Base-by-base conservation (phyloP, 2,329 filamentous ascomycete genomes). In the Hysterium pulicare region DNA sequence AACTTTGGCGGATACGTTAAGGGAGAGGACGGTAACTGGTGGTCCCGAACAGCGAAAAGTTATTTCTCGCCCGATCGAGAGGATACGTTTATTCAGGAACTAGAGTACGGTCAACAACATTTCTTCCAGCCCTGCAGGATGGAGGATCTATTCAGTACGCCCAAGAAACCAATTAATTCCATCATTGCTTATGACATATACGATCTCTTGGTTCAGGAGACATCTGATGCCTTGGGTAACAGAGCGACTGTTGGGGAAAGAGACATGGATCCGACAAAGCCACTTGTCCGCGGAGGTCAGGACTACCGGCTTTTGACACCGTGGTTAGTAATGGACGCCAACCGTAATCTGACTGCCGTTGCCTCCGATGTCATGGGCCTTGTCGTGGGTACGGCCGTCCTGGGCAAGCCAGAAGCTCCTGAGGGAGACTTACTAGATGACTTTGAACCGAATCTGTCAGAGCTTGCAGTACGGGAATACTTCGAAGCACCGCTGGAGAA, bases 301-400 rank as follows among this genome's bases (percentile, higher is more conserved):
- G 41, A 50, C 32, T 51, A 50, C 24, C 35, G 37, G 5, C 20
- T 37, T 6, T 24, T 51, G 15, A 9, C 38, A 24, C 44, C 44
- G 2, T 5, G 4, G 4, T 5, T 37, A 5, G 19, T 49, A 4
- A 49, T 28, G 3, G 47, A 51, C 26, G 7, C 31, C 6, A 51
- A 51, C 32, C 33, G 41, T n/a, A 51, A 51, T 28, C 28, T 40
- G 8, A 26, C 16, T 3, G 11, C 10, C 8, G 34, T 44, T 11
- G 44, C 40, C 7, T 45, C 23, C 26, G 47, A 49, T 34, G 37
- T 19, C 13, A 21, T 48, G 3, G 47, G 47, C 10, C 9, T 19
- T 11, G 31, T 48, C 10, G 22, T 23, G 15, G 45, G 37, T 4
- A 15, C 16, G 8, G 47, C 47, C 8, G 34, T 45, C 21, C 42